Base-by-base conservation (phyloP, 23 red algal species). In the Pyropia haitanensis region DNA sequence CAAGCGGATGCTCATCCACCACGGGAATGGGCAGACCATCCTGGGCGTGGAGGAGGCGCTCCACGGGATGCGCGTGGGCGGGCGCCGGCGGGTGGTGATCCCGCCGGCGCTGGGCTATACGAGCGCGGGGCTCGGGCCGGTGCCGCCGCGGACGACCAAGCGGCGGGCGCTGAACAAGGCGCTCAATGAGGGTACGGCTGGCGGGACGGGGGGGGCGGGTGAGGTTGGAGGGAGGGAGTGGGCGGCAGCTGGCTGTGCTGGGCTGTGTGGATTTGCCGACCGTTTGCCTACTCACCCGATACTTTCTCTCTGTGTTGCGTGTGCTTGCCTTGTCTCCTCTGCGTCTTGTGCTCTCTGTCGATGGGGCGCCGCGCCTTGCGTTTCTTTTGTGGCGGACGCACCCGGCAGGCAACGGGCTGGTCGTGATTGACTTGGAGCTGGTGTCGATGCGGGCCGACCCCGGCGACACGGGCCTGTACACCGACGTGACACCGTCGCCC, bases 21-120 rank as follows among this genome's bases (percentile, higher is more conserved):
- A 98, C 73, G 94, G 94, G 1, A 83, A 88, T 44, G 94, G 94
- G 5, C 65, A 76, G 20, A 83, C 71, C 26, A 82, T 98, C 2
- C 76, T 74, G 16, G 94, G 94, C 18, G 28, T 98, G 17, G 94
- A 98, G 54, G 85, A 90, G 70, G 81, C 75, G 18, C n/a, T 98
- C 12, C 86, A 98, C 30, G 71, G 67, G 15, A 98, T 98, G 94
- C 67, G 72, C 17, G 81, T 60, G 7, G 79, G 86, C 39, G 94
- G 94, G 26, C 55, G 53, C 10, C 72, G 94, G 1, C 48, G 94
- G 46, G 78, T 85, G 24, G 74, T 98, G 56, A 75, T 98, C 31
- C 94, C 94, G 8, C 68, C 70, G 20, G 52, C 17, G 24, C 61
- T 98, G 46, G 86, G 48, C 14, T 98, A 98, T 61, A 64, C 64